phyloP scores from a whole-genome alignment of 2,329 filamentous ascomycete species.

The Phyllosticta citriasiana region DNA sequence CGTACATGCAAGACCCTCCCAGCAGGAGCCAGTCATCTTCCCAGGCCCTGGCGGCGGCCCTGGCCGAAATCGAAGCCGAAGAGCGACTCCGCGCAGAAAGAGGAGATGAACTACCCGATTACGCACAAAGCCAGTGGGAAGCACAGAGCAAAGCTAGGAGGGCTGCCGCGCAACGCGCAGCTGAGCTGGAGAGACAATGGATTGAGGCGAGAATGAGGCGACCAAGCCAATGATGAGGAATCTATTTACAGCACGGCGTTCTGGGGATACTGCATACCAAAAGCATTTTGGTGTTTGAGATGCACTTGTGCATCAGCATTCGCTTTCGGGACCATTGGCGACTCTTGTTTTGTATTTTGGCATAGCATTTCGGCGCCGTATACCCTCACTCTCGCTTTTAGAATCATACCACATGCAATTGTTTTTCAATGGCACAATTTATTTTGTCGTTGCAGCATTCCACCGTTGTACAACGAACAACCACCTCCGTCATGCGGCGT shows the following conservation, averaged over 20 bases:
- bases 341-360: background rate
- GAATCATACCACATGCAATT: background rate
- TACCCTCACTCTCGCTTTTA: background rate
- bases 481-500: background rate
- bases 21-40: conserved; percentile 13
- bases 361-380: background rate
- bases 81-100: conserved; percentile 5
- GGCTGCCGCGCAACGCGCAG: conserved; percentile 34
- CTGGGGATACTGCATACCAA: background rate
- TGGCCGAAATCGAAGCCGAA: conserved; percentile 18
- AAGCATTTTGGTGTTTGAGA: background rate
- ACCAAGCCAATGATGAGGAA: background rate
- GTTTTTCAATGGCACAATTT: background rate
- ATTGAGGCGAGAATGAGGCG: conserved; percentile 18
- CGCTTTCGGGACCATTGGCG: background rate
- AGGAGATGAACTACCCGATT: conserved; percentile 35
- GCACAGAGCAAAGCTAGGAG: conserved; percentile 29
- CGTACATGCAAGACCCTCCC: conserved; percentile 6
- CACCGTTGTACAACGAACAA: background rate
- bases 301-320: background rate
- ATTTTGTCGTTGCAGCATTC: background rate
- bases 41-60: conserved; percentile 14
- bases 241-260: background rate
- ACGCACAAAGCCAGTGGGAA: conserved; percentile 38
- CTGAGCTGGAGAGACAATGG: conserved; percentile 37